These are phyloP conservation scores for Allium fistulosum DNA, from an alignment of 106 monocot genomes.

Conservation along the genomic window DNA sequence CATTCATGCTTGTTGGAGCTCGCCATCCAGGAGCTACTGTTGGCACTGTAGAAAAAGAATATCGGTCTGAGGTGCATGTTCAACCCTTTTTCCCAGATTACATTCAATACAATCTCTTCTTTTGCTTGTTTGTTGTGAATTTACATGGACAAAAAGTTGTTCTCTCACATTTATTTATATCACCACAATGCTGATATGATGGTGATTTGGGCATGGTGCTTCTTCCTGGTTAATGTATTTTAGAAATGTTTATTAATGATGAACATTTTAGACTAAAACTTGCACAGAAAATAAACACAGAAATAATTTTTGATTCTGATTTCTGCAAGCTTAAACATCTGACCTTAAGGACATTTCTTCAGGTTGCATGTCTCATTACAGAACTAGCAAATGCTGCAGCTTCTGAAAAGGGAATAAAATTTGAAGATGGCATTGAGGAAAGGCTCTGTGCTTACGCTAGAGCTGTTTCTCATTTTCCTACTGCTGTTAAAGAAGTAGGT, in stretches of 20 bases:
- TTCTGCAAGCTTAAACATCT: too few species aligned
- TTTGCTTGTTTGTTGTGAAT: background rate
- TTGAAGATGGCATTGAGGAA: slow-evolving; percentile 72
- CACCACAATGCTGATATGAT: background rate
- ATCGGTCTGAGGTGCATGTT: slow-evolving; percentile 50
- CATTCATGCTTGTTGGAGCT: slow-evolving; percentile 98
- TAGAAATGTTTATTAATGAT: background rate
- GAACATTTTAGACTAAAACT: too few species aligned
- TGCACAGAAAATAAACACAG: too few species aligned
- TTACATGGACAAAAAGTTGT: background rate
- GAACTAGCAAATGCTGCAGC: slow-evolving; percentile 80
- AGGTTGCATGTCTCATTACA: slow-evolving; percentile 68
- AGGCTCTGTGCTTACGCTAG: slow-evolving; percentile 85
- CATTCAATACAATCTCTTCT: background rate
- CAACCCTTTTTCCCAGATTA: background rate
- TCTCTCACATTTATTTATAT: too few species aligned
- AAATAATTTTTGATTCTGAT: too few species aligned
- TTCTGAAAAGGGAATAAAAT: slow-evolving; percentile 49
- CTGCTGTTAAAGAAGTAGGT: slow-evolving; percentile 84
- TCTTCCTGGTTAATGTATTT: background rate
- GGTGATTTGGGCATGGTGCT: background rate
- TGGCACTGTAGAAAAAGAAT: slow-evolving; percentile 78
- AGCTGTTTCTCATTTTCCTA: slow-evolving; percentile 89
- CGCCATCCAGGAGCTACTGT: slow-evolving; percentile 88
- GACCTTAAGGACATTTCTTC: too few species aligned